Conservation (phyloP, 2,329 filamentous ascomycete genomes). For the Cercospora nicotianae region DNA sequence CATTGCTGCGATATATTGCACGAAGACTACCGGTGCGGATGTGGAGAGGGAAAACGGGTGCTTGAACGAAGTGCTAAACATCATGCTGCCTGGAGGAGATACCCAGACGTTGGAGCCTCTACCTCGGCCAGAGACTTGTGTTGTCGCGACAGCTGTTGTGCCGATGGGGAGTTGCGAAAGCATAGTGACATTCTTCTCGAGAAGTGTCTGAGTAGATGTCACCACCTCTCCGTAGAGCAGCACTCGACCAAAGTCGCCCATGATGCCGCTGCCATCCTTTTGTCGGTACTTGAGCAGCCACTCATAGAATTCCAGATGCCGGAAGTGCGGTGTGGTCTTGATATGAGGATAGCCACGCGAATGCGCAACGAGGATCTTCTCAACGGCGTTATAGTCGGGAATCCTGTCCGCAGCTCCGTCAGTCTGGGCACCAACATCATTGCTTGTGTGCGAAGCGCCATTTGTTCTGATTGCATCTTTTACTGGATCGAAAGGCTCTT, state of each 20-base stretch:
- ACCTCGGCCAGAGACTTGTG: slow-evolving; percentile 82
- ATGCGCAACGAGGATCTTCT: slow-evolving; percentile 76
- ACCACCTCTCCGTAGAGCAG: slow-evolving; percentile 89
- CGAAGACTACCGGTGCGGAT: slow-evolving; percentile 80
- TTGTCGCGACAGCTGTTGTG: slow-evolving; percentile 84
- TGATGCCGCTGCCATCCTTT: slow-evolving; percentile 47
- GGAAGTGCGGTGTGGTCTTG: slow-evolving; percentile 80
- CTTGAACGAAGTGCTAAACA: slow-evolving; percentile 85
- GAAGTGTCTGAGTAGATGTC: slow-evolving; percentile 88
- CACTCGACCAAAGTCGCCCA: slow-evolving; percentile 68
- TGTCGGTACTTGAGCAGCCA: slow-evolving; percentile 68
- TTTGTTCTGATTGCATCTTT: slow-evolving; percentile 23
- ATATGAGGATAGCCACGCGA: slow-evolving; percentile 65
- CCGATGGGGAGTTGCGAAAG: slow-evolving; percentile 76
- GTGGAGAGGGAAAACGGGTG: slow-evolving; percentile 73
- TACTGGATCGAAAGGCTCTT: slow-evolving; percentile 25
- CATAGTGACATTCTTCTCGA: slow-evolving; percentile 87
- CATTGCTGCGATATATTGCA: slow-evolving; percentile 89
- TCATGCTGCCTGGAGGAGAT: slow-evolving; percentile 78
- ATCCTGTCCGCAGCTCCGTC: slow-evolving; percentile 54
- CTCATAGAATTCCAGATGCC: slow-evolving; percentile 75
- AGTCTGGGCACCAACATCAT: slow-evolving; percentile 34
- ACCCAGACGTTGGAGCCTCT: slow-evolving; percentile 94
- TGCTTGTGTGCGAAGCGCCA: slow-evolving; percentile 3
- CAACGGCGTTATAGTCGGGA: slow-evolving; percentile 66